Percentiles rank a stretch among this genome's conserved stretches.
Evolutionary conservation across 257 asterid species (phyloP).

Genomic region (Rauvolfia tetraphylla): DNA sequence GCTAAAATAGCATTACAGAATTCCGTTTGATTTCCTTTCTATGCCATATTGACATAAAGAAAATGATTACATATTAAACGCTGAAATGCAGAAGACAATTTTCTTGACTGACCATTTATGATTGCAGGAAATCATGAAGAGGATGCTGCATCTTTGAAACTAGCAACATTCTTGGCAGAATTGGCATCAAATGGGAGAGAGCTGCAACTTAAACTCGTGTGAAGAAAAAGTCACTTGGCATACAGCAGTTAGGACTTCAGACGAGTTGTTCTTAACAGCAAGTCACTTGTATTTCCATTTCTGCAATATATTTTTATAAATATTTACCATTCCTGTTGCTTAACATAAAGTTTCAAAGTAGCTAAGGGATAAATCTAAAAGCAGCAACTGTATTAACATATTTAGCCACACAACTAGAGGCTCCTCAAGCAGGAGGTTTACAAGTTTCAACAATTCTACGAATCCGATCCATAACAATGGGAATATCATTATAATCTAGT

Average conservation of each 20-base stretch:
- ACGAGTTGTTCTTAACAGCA: background rate
- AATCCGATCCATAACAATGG: conserved; percentile 67
- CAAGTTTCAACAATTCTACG: conserved; percentile 62
- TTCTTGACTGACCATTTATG: conserved; percentile 13
- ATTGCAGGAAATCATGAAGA: conserved; percentile 52
- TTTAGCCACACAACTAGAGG: conserved; percentile 20
- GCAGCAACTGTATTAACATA: conserved; percentile 6
- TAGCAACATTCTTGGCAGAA: conserved; percentile 35
- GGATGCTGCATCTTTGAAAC: conserved; percentile 52
- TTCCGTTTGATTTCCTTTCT: background rate
- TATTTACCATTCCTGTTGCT: background rate
- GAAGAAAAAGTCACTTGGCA: conserved; percentile 15
- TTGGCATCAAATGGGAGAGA: conserved; percentile 59
- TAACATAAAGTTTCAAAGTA: background rate
- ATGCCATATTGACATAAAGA: background rate
- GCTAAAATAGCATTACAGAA: background rate
- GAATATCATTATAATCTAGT: conserved; percentile 51
- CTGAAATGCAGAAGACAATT: background rate
- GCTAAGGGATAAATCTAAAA: background rate
- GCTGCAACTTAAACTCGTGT: conserved; percentile 57
- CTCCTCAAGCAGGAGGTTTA: conserved; percentile 54
- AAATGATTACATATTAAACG: background rate
- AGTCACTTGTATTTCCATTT: conserved; percentile 4
- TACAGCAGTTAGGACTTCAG: background rate
- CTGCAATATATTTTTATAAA: background rate